phyloP scores from a whole-genome alignment of 2,329 filamentous ascomycete species.

The Cladosporium sp. region DNA sequence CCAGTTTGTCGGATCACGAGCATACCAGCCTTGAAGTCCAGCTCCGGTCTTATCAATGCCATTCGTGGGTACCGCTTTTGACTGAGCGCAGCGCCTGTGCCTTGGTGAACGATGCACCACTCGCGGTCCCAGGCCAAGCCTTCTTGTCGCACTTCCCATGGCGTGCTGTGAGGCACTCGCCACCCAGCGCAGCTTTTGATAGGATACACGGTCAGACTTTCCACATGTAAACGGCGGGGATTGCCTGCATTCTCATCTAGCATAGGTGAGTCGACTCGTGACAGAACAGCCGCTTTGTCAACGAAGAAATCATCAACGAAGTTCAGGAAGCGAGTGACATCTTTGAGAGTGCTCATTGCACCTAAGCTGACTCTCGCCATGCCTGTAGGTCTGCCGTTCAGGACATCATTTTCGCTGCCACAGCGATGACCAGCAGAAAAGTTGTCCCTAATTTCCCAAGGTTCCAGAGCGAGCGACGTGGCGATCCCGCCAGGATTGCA shows the following conservation, averaged over 20 bases:
- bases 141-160: conserved; percentile 76
- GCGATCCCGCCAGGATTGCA: conserved; percentile 91
- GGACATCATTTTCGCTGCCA: conserved; percentile 75
- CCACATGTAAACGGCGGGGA: conserved; percentile 38
- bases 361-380: conserved; percentile 82
- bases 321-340: conserved; percentile 65
- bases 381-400: conserved; percentile 81
- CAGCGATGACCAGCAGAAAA: conserved; percentile 83
- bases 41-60: conserved; percentile 70
- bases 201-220: conserved; percentile 65
- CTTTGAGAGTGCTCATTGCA: conserved; percentile 76
- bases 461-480: conserved; percentile 63
- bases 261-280: conserved; percentile 3
- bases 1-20: conserved; percentile 53
- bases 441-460: conserved; percentile 79
- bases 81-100: conserved; percentile 76
- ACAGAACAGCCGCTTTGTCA: conserved; percentile 12
- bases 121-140: conserved; percentile 92
- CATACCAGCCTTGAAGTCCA: conserved; percentile 66
- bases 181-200: conserved; percentile 93
- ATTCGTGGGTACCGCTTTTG: conserved; percentile 87
- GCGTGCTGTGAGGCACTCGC: conserved; percentile 55
- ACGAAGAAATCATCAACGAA: conserved; percentile 33
- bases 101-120: conserved; percentile 89
- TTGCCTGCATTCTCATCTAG: background rate